Percentiles rank a stretch among this genome's conserved stretches.
Conservation (phyloP, 345 rosid species). For the Bretschneidera sinensis region DNA sequence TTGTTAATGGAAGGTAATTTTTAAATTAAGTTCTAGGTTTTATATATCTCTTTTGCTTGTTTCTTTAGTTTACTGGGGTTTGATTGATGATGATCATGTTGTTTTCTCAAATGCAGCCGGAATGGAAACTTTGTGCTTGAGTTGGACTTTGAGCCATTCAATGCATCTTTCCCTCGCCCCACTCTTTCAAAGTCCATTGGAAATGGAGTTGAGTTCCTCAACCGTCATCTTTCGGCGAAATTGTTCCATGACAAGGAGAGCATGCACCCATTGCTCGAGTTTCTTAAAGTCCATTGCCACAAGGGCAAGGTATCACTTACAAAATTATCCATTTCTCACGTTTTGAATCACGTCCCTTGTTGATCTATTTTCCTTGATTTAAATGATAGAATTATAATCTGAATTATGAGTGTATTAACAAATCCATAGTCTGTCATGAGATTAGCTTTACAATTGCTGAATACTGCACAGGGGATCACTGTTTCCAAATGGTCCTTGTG, state of each 20-base stretch:
- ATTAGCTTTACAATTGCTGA: no score
- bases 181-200: slow-evolving; percentile 87
- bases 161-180: slow-evolving; percentile 72
- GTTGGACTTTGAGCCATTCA: slow-evolving; percentile 88
- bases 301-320: slow-evolving; percentile 60
- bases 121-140: slow-evolving; percentile 81
- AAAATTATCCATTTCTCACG: no score
- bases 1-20: slow-evolving; percentile 63
- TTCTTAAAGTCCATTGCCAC: slow-evolving; percentile 72
- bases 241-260: slow-evolving; percentile 89
- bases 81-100: slow-evolving; percentile 3
- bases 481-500: no score
- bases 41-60: background rate
- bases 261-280: slow-evolving; percentile 71
- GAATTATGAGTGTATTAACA: no score
- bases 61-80: background rate
- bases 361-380: no score
- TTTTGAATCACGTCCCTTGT: no score
- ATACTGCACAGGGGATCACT: no score
- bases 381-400: no score
- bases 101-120: slow-evolving; percentile 27
- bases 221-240: slow-evolving; percentile 94
- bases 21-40: background rate
- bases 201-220: slow-evolving; percentile 88
- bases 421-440: no score